Evolutionary conservation across 495 filamentous ascomycete species (phyloP), one percentile per base, ranked within the genome.

Genomic region (Podospora fimiseda): DNA sequence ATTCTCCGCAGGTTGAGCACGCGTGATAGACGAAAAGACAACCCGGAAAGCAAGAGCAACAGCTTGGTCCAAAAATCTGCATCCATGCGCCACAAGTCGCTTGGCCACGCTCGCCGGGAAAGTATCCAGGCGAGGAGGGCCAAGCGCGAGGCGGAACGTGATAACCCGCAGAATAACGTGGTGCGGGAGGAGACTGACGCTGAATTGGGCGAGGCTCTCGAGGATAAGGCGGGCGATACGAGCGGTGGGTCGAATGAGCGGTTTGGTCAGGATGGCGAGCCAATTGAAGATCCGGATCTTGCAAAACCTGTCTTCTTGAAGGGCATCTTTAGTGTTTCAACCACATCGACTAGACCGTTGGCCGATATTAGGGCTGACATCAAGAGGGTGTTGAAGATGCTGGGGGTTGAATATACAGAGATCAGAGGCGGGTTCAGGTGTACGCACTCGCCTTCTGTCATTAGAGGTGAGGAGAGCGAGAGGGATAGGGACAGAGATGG

Each of bases 281-380:
- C 27, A 5, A 11, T 33, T 11, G 27, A 33, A 71, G 70, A 87
- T 60, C 69, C 74, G 2, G 77, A 86, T 56, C 73, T 83, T 37
- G 81, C 85, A 39, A 97, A 95, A 62, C 94, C 94, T 1, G 93
- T 97, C 21, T 99, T 86, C 64, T 81, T 99, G 21, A 99, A 99
- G 67, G 93, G 93, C 19, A 81, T 99, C 20, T 99, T 99, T 74
- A 96, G 91, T 64, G 93, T 97, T 30, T 90, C 88, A 3, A 99
- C 93, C 0, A 99, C 93, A 2, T 96, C 90, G 58, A 94, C 86
- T 60, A 93, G 90, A 58, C 89, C 94, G 2, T 76, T 97, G 18
- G 65, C 81, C 2, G 78, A 87, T 55, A 98, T 98, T 55, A 83
- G 92, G 38, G 75, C 80, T 14, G 93, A 99, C 63, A 92, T 99